Percentiles rank a stretch among this genome's conserved stretches.
Evolutionary conservation across 23 red algal species (phyloP).

Genomic region (Gracilaria vermiculophylla): DNA sequence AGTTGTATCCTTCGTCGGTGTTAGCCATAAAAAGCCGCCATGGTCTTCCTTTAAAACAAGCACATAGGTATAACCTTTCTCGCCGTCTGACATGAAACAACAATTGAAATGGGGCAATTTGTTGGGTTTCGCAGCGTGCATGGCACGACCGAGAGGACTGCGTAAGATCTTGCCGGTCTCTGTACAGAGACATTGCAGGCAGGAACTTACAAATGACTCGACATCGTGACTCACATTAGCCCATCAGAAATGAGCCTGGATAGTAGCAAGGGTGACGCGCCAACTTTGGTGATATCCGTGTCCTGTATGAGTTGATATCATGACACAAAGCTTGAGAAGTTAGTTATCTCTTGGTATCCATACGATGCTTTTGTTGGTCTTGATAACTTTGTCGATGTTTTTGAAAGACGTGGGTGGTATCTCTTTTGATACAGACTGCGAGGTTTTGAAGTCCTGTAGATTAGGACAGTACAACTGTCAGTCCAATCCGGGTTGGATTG

Average conservation of each 20-base stretch:
- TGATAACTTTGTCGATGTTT: background rate
- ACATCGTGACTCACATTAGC: slow-evolving; percentile 10
- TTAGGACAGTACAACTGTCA: background rate
- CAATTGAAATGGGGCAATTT: no score
- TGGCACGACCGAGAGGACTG: no score
- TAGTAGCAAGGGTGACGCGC: background rate
- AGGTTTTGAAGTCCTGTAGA: no score
- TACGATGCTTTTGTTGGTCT: background rate
- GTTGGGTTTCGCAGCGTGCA: no score
- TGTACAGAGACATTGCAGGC: slow-evolving; percentile 28
- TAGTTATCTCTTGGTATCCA: background rate
- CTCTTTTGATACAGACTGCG: background rate
- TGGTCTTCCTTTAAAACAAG: slow-evolving; percentile 14
- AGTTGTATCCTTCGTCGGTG: background rate
- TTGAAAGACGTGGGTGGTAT: background rate
- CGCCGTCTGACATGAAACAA: no score
- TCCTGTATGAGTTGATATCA: slow-evolving; percentile 28
- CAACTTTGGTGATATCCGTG: background rate
- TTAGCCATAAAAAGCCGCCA: slow-evolving; percentile 9
- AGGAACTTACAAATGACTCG: background rate
- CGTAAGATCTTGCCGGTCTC: background rate
- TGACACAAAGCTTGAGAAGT: background rate
- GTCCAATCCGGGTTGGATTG: slow-evolving; percentile 3
- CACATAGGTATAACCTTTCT: slow-evolving; percentile 4
- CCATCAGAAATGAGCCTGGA: slow-evolving; percentile 2